A percentile compares a stretch with the other conserved stretches of the same genome.
Evolutionary conservation across 352 stramenopile species (phyloP).

Genomic region (Phytophthora nicotianae): DNA sequence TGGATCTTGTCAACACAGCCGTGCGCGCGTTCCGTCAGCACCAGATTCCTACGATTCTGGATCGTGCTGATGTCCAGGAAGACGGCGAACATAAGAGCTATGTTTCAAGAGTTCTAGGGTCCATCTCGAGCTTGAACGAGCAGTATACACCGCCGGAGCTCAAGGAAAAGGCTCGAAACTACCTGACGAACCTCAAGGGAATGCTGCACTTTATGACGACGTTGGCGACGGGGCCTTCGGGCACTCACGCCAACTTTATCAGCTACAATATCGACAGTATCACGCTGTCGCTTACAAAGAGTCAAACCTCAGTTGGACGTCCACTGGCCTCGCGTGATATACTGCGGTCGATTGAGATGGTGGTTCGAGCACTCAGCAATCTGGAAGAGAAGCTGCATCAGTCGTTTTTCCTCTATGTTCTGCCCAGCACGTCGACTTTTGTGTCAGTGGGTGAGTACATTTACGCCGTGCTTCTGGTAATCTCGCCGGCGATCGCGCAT

Average conservation of each 20-base stretch:
- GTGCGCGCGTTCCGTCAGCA: constrained; percentile 56
- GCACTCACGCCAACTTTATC: constrained; percentile 79
- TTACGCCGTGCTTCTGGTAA: constrained; percentile 71
- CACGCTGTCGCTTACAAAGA: constrained; percentile 53
- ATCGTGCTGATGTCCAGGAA: constrained; percentile 38
- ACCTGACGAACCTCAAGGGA: constrained; percentile 56
- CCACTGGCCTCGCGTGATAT: constrained; percentile 40
- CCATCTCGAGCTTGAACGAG: constrained; percentile 12
- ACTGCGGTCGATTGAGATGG: constrained; percentile 64
- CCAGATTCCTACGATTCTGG: constrained; percentile 52
- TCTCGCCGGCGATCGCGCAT: constrained; percentile 73
- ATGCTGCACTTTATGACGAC: constrained; percentile 88
- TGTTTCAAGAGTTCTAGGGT: constrained; percentile 5
- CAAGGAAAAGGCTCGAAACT: constrained; percentile 36
- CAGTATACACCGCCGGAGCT: constrained; percentile 20
- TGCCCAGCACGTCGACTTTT: constrained; percentile 74
- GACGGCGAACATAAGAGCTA: constrained; percentile 7
- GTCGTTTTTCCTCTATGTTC: constrained; percentile 89
- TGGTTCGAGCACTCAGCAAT: constrained; percentile 85
- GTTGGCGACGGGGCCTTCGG: constrained; percentile 61
- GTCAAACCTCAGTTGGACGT: constrained; percentile 13
- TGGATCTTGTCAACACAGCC: constrained; percentile 86
- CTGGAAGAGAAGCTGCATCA: constrained; percentile 90
- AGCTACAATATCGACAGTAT: constrained; percentile 88
- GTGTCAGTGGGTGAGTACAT: constrained; percentile 90